Percentiles rank a stretch among this genome's conserved stretches.
Evolutionary conservation across 495 filamentous ascomycete species (phyloP).

Genomic region (Aspergillus steynii): DNA sequence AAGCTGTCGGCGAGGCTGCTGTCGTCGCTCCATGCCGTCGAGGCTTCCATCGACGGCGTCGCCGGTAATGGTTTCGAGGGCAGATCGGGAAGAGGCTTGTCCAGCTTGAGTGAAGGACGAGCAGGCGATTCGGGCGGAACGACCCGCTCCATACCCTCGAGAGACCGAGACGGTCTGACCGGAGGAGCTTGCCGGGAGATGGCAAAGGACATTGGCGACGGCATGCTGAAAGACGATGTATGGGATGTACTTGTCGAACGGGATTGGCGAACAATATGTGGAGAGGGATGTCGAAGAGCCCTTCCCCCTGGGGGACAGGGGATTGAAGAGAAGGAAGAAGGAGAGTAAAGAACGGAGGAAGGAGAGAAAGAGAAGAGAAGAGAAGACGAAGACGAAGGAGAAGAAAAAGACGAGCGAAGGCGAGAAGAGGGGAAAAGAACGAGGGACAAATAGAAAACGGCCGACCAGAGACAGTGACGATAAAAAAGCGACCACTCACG

Average conservation of each 20-base stretch:
- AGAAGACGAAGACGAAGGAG: background rate
- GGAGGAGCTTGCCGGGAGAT: constrained; percentile 34
- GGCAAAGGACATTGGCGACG: constrained; percentile 23
- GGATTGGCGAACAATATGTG: background rate
- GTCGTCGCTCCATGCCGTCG: constrained; percentile 38
- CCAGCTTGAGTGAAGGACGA: constrained; percentile 32
- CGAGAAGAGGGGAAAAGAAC: constrained; percentile 2
- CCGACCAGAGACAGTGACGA: background rate
- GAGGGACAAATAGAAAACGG: background rate
- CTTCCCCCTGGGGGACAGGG: background rate
- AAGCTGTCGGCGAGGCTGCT: constrained; percentile 35
- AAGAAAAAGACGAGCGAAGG: background rate
- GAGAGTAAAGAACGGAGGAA: background rate
- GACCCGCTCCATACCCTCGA: constrained; percentile 46
- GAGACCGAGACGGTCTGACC: constrained; percentile 39
- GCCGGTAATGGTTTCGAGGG: constrained; percentile 32
- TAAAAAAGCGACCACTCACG: background rate
- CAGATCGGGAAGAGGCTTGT: constrained; percentile 42
- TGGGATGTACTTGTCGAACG: background rate
- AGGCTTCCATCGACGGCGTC: constrained; percentile 23
- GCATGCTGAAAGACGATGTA: constrained; percentile 18
- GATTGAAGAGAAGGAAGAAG: background rate
- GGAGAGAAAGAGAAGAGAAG: constrained; percentile 1
- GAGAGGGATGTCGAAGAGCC: background rate
- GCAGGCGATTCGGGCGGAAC: constrained; percentile 29